phyloP scores from a whole-genome alignment of 2,329 filamentous ascomycete species.

The Bipolaris oryzae region DNA sequence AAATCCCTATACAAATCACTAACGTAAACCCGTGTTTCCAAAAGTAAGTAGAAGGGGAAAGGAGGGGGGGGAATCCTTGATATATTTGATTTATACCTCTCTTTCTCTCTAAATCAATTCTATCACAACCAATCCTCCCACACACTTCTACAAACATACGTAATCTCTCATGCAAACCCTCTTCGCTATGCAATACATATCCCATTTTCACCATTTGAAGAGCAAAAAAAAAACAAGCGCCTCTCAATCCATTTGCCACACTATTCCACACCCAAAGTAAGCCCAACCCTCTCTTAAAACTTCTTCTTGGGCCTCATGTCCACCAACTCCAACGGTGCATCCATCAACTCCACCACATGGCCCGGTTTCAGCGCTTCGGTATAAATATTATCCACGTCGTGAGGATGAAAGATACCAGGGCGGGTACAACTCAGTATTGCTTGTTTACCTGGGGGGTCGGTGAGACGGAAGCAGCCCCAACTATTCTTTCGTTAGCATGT shows the following conservation, averaged over 20 bases:
- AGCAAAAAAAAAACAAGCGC: not conserved
- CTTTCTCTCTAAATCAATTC: too few species aligned
- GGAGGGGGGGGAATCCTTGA: too few species aligned
- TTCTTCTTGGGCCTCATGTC: conserved; percentile 58
- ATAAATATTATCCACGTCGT: conserved; percentile 74
- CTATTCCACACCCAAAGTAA: too few species aligned
- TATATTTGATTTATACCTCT: too few species aligned
- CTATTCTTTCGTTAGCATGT: conserved; percentile 52
- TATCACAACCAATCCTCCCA: too few species aligned
- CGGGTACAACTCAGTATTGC: conserved; percentile 81
- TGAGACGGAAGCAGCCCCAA: conserved; percentile 90
- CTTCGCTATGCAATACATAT: too few species aligned
- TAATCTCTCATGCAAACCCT: too few species aligned
- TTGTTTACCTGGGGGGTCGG: conserved; percentile 87
- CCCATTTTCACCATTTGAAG: not conserved
- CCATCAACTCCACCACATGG: conserved; percentile 64
- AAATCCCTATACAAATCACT: too few species aligned
- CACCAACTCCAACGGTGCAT: conserved; percentile 67
- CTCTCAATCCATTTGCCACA: too few species aligned
- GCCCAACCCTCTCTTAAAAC: conserved; percentile 10
- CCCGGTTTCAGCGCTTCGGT: conserved; percentile 69
- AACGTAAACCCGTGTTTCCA: too few species aligned
- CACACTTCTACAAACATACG: too few species aligned
- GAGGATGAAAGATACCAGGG: conserved; percentile 82
- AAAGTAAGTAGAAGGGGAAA: too few species aligned